Base-by-base conservation (phyloP, 495 filamentous ascomycete species). In the Pyrenopolyporus hunteri region DNA sequence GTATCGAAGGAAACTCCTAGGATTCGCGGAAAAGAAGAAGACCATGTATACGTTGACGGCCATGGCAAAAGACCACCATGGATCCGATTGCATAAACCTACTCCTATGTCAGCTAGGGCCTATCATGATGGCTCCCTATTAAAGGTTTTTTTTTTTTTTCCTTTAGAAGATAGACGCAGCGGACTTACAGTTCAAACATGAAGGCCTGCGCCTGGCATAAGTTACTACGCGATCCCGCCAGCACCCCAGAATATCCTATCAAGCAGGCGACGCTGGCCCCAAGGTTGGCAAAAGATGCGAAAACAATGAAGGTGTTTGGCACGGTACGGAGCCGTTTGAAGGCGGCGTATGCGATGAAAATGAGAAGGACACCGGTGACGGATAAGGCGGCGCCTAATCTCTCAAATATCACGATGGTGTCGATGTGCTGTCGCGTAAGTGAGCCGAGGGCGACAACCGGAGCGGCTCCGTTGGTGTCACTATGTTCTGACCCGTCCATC, bases 31-130 rank as follows among this genome's bases (percentile, higher is more conserved):
- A 50, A 82, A 82, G 73, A 94, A 93, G 70, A 95, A 91, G 26
- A 89, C 89, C 50, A 95, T 79, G 69, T 89, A 92, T 52, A 94
- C 91, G 64, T 95, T 95, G 55, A 89, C 78, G 0, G 91, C 90
- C 90, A 95, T 94, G 56, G 87, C 87, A 45, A 92, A 76, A 29
- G 80, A 82, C 83, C 80, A 84, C 75, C 78, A 78, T 1, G 82
- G 78, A 68, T 84, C 82, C 26, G 80, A 79, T 70, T 82, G 81
- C 80, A 84, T 83, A 70, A 83, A 82, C 70, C 82, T 84, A 44
- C 6, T 2, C 9, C 6, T 19, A 45, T n/a, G 40, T 50, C 33
- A 71, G 55, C 58, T 25, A 29, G 32, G 36, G 39, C 16, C 19
- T 26, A 16, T 44, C 9, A 11, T 39, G n/a, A 36, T n/a, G n/a